Conservation (phyloP, 78 protist species). For the Guillardia theta region DNA sequence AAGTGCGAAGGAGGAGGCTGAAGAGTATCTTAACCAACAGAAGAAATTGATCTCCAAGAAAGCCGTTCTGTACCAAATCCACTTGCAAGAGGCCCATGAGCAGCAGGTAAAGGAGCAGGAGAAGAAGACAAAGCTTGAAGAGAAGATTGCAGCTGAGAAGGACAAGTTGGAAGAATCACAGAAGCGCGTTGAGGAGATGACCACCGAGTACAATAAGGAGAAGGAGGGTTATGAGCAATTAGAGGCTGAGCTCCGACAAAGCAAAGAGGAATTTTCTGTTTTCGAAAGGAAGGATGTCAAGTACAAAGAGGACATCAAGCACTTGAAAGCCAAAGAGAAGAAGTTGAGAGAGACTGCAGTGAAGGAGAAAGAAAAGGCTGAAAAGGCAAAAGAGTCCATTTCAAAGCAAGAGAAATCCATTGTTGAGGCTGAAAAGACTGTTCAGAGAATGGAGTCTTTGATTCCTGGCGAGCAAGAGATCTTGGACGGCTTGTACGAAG, state of each 20-base stretch:
- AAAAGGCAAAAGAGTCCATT: neutral
- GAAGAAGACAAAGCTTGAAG: constrained; percentile 5
- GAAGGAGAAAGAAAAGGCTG: constrained; percentile 18
- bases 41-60: constrained; percentile 39
- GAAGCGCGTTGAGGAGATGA: neutral
- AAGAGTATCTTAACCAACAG: constrained; percentile 66
- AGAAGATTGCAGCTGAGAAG: neutral
- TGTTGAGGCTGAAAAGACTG: constrained; percentile 4
- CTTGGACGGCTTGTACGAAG: constrained; percentile 59
- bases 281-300: constrained; percentile 32
- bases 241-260: neutral
- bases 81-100: neutral
- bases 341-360: neutral
- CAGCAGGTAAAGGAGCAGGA: neutral
- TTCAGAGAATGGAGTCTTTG: neutral
- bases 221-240: constrained; percentile 1
- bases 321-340: constrained; percentile 38
- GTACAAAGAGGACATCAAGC: constrained; percentile 17
- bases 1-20: constrained; percentile 89
- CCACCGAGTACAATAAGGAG: neutral
- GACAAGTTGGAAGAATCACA: neutral
- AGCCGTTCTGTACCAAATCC: neutral
- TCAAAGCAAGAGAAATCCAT: neutral
- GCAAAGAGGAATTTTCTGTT: neutral
- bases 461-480: constrained; percentile 33